phyloP scores from a whole-genome alignment of 169 alveolate genomes.

The Cryptosporidium parvum region DNA sequence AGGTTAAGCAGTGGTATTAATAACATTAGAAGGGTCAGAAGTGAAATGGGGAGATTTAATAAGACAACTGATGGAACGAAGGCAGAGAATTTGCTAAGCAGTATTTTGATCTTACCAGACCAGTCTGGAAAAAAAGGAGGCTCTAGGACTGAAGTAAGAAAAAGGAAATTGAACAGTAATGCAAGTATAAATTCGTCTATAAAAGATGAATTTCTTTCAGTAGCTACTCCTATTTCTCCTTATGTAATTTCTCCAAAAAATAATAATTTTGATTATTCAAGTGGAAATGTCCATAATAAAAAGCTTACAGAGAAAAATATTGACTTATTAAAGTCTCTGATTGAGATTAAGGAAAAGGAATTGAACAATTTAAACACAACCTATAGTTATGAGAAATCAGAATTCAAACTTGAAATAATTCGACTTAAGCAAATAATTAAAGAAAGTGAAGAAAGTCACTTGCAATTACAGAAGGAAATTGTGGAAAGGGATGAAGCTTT shows the following conservation, averaged over 20 bases:
- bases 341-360: conserved; percentile 63
- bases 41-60: background rate
- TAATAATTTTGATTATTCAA: conserved; percentile 3
- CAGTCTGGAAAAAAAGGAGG: background rate
- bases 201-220: conserved; percentile 28
- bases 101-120: conserved; percentile 2
- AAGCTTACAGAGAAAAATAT: conserved; percentile 53
- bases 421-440: conserved; percentile 38
- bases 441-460: conserved; percentile 38
- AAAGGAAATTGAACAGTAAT: conserved; percentile 14
- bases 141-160: conserved; percentile 25
- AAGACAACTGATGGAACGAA: background rate
- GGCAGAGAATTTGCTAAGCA: background rate
- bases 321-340: conserved; percentile 43
- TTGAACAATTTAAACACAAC: conserved; percentile 15
- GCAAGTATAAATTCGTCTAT: background rate
- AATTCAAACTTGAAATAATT: conserved; percentile 54
- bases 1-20: background rate
- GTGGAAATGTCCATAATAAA: conserved; percentile 7
- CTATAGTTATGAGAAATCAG: conserved; percentile 65
- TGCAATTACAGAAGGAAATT: conserved; percentile 17
- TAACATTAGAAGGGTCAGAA: background rate
- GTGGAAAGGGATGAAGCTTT: conserved; percentile 26
- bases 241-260: conserved; percentile 55
- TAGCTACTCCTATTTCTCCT: conserved; percentile 59